A percentile compares a stretch with the other conserved stretches of the same genome.
phyloP scores from a whole-genome alignment of 192 early-diverging fungal species.

The Paraglomus brasilianum region DNA sequence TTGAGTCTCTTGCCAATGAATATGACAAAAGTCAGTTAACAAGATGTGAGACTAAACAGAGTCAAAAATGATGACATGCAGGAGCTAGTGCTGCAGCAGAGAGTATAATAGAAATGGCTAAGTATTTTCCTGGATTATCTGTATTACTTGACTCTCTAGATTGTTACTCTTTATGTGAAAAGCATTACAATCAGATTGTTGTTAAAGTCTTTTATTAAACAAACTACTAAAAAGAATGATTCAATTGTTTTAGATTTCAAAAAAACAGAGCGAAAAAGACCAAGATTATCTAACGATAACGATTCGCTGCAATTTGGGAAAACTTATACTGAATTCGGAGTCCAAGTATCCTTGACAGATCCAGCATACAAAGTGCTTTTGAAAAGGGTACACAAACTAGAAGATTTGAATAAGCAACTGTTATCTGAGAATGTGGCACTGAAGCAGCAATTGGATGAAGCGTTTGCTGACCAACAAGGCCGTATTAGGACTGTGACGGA shows the following conservation, averaged over 20 bases:
- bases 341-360: not conserved
- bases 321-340: not conserved
- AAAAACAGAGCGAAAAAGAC: constrained; percentile 12
- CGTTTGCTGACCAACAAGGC: constrained; percentile 5
- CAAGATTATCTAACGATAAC: constrained; percentile 6
- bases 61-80: not conserved
- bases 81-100: constrained; percentile 2
- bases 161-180: constrained; percentile 16
- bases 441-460: no score
- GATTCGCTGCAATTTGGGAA: not conserved
- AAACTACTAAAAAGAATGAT: not conserved
- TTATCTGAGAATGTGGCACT: constrained; percentile 8
- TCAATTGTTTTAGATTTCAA: constrained; percentile 17
- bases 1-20: not conserved
- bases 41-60: not conserved
- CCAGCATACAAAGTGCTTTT: not conserved
- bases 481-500: not conserved
- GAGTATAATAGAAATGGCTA: not conserved
- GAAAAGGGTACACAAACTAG: not conserved
- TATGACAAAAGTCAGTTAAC: constrained; percentile 2
- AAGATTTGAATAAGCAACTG: not conserved
- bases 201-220: constrained; percentile 2
- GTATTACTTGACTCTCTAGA: constrained; percentile 6
- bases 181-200: constrained; percentile 15
- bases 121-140: constrained; percentile 25